Base-by-base conservation (phyloP, 1,139 yeast genomes). In the Diutina sp. region DNA sequence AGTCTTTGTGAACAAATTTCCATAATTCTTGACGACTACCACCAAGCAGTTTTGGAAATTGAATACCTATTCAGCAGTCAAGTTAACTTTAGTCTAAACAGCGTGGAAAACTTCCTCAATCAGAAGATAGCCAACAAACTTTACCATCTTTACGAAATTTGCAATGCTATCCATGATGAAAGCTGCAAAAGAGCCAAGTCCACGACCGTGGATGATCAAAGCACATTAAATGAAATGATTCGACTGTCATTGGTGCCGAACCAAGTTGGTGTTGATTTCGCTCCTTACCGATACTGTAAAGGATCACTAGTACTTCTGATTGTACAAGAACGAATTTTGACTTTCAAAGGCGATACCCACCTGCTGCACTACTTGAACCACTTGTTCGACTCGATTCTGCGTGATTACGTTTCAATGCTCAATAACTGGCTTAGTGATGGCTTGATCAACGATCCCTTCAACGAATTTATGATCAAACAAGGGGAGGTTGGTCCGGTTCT, bases 371-470 rank as follows among this genome's bases (percentile, higher is more conserved):
- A 89, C 60, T 70, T 89, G 46, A 66, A 71, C 1, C 63, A 66
- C 4, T 63, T 93, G 5, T 79, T 87, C 58, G 79, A 79, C 54
- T 75, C 75, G 14, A 80, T 90, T 0, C 83, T 95, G 51, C 66
- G 63, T 38, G 84, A 84, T 50, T 93, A 90, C 65, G 74, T 90
- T 29, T 63, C 63, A 1, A 87, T 88, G 83, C 73, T 95, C 21
- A 85, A 87, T 61, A 68, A 73, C 35, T 95, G 99, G 99, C 73
- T 93, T 28, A 77, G 79, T 14, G 74, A 78, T 57, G 99, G 99
- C 0, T 74, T 76, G 4, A 76, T 93, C 9, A 78, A 80, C 60
- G 99, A 95, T 64, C 90, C 90, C 0, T 83, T 82, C 64, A 84
- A 85, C 54, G 99, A 95, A 67, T 95, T 95, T 66, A 71, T 91